Evolutionary conservation across 2,329 filamentous ascomycete species (phyloP), one percentile per base, ranked within the genome.

Genomic region (Cercospora zeina): DNA sequence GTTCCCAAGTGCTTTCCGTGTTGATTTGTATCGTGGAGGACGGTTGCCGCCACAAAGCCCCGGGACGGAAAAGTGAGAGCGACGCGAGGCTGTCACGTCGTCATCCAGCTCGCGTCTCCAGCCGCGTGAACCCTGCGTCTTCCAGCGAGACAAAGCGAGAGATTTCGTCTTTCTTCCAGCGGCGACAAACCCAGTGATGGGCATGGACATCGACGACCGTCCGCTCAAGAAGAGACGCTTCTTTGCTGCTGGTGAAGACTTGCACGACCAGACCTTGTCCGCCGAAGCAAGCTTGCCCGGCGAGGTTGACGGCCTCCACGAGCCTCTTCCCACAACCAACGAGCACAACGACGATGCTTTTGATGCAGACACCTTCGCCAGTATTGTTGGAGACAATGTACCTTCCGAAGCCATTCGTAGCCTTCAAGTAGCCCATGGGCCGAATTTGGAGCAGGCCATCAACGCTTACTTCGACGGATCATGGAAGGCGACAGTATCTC

Each of bases 391-490:
- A 30, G 78, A 82, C 59, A 69, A 78, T 36, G 74, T 86, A 2
- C 71, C 81, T 6, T 50, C 67, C 4, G 71, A 78, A 14, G 78
- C 78, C 0, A 69, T 87, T 27, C 66, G 76, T 24, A 80, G 75
- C 54, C 76, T 88, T 50, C 80, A 80, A 64, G 71, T 77, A 34
- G 77, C 77, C 51, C 81, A 83, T 55, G 80, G 79, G 39, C 79
- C 79, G 63, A 78, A 86, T 71, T 76, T 87, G 24, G 82, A 87
- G 70, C 78, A 80, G 76, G 85, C 86, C 49, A 83, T 88, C 67
- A 87, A 88, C 71, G 79, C 87, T 62, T 88, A 85, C 69, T 80
- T 87, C 37, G 85, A 88, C 69, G 85, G 85, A 21, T 86, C 85
- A 5, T 87, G 84, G 85, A 82, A 81, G 64, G 75, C 74, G 10